phyloP scores from a whole-genome alignment of 768 basidiomycete genomes.

The Rhodotorula paludigena region DNA sequence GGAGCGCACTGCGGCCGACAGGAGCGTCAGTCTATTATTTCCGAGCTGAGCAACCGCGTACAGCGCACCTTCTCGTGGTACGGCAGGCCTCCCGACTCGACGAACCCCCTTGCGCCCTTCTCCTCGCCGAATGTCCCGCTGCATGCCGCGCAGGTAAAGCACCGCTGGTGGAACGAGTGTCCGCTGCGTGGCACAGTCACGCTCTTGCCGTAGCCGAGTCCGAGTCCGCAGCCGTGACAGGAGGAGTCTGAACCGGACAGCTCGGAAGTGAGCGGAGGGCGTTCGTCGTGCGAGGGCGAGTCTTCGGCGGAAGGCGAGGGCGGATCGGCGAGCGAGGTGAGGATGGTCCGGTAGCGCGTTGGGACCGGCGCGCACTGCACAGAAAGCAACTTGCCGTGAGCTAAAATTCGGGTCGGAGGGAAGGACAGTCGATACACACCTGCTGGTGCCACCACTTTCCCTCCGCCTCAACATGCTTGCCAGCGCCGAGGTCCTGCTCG shows the following conservation, averaged over 20 bases:
- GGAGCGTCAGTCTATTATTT: background rate
- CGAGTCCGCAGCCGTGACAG: conserved; percentile 3
- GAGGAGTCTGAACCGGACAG: background rate
- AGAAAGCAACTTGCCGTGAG: background rate
- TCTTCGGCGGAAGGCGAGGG: background rate
- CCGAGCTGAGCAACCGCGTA: background rate
- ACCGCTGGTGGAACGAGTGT: conserved; percentile 15
- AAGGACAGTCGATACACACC: background rate
- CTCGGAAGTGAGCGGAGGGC: background rate
- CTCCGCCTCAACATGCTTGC: conserved; percentile 22
- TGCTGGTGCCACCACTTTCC: conserved; percentile 13
- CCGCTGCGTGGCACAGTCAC: conserved; percentile 26
- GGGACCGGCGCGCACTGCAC: conserved; percentile 25
- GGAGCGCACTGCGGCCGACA: background rate
- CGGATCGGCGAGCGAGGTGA: conserved; percentile 26
- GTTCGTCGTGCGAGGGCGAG: too few relatives aligned
- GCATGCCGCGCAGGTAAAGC: conserved; percentile 27
- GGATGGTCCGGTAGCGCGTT: conserved; percentile 11
- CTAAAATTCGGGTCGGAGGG: too few relatives aligned
- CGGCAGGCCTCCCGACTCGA: conserved; percentile 9
- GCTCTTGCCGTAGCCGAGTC: conserved; percentile 5
- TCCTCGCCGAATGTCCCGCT: background rate
- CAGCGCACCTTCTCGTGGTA: conserved; percentile 22
- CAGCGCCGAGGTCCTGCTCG: background rate
- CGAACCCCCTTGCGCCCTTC: conserved; percentile 9